Percentiles rank a stretch among this genome's conserved stretches.
These are phyloP conservation scores for Volvariella volvacea DNA, from an alignment of 1,284 basidiomycete species.

Conservation along the genomic window DNA sequence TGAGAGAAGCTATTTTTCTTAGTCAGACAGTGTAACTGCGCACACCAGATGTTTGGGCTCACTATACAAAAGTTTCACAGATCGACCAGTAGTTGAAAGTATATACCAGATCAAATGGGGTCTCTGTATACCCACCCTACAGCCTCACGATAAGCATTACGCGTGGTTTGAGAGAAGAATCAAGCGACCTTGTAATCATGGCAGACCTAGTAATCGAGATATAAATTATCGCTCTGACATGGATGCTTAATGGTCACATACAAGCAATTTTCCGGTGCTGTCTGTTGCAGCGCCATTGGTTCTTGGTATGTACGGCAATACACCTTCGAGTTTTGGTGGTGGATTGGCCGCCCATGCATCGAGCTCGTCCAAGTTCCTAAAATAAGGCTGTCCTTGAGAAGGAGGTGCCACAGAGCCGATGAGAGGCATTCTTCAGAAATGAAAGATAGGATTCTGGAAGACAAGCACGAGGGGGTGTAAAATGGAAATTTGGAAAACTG, in stretches of 20 bases:
- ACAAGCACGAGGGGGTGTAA: too few species aligned
- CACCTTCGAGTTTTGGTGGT: constrained; percentile 2
- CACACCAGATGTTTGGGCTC: constrained; percentile 12
- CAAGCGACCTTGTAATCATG: constrained; percentile 71
- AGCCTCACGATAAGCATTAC: constrained; percentile 10
- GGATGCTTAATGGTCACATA: background rate
- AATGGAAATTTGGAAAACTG: too few species aligned
- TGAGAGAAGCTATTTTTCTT: constrained; percentile 66
- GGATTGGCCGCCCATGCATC: constrained; percentile 2
- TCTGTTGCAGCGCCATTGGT: background rate
- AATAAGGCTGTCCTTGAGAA: background rate
- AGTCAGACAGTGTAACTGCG: background rate
- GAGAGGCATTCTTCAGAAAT: constrained; percentile 4
- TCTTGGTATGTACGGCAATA: constrained; percentile 3
- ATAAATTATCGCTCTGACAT: background rate
- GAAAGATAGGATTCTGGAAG: too few species aligned
- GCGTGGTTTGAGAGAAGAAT: background rate
- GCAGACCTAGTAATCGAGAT: constrained; percentile 40
- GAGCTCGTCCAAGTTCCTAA: background rate
- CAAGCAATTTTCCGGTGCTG: background rate
- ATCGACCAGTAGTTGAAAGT: constrained; percentile 77
- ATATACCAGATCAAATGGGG: constrained; percentile 53
- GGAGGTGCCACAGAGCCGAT: background rate
- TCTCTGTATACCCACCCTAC: constrained; percentile 78
- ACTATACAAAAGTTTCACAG: constrained; percentile 78